Evolutionary conservation across 106 monocot genomes (phyloP).

Genomic region (Apostasia shenzhenica): DNA sequence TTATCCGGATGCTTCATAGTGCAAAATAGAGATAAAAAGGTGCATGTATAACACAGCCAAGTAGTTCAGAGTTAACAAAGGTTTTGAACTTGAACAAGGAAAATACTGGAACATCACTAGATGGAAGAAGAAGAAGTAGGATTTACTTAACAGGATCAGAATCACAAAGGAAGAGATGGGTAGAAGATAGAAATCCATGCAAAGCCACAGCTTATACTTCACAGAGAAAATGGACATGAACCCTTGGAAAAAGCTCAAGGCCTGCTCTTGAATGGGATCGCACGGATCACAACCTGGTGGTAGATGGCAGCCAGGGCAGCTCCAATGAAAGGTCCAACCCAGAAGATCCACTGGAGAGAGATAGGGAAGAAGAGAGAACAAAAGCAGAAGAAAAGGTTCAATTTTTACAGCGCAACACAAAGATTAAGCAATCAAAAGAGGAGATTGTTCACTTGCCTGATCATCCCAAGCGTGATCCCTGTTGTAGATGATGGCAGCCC

Average conservation of each 20-base stretch:
- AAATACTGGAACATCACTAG: too few species aligned
- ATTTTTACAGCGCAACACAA: too few species aligned
- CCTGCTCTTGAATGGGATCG: conserved; percentile 27
- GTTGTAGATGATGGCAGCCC: conserved; percentile 11
- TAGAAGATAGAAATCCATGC: not conserved
- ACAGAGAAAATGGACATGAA: not conserved
- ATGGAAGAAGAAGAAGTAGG: not conserved
- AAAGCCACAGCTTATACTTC: too few species aligned
- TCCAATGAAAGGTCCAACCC: conserved; percentile 33
- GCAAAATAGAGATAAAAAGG: too few species aligned
- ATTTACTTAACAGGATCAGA: not conserved
- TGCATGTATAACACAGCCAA: too few species aligned
- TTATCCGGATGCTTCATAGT: too few species aligned
- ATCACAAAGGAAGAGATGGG: not conserved
- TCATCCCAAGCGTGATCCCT: conserved; percentile 8
- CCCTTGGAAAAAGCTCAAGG: not conserved
- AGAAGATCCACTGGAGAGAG: conserved; percentile 27
- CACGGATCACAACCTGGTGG: conserved; percentile 22
- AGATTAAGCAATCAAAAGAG: not conserved
- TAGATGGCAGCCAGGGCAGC: conserved; percentile 22
- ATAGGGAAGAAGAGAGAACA: not conserved
- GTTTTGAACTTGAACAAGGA: too few species aligned
- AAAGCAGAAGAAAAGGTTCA: too few species aligned
- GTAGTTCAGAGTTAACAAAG: too few species aligned
- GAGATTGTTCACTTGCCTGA: not conserved